These are phyloP conservation scores for Termitomyces sp. DNA, from an alignment of 768 basidiomycete genomes.

Conservation along the genomic window DNA sequence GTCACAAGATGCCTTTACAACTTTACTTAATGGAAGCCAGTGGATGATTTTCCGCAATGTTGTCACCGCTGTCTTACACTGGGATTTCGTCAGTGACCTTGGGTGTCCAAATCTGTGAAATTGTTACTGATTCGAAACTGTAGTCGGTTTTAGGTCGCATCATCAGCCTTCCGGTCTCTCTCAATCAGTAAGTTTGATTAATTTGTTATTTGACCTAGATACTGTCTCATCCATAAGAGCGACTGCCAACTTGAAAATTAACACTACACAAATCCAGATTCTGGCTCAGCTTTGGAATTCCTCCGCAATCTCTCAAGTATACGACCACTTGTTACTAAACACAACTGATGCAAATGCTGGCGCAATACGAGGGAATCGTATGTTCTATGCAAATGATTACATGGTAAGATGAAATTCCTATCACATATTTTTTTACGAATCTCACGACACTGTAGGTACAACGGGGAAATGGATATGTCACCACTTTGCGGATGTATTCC, in stretches of 20 bases:
- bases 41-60: conserved; percentile 71
- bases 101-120: neutral
- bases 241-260: conserved; percentile 34
- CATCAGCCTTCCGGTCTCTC: conserved; percentile 54
- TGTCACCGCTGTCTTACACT: conserved; percentile 52
- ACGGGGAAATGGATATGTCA: conserved; percentile 39
- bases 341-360: conserved; percentile 23
- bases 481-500: conserved; percentile 61
- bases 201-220: neutral
- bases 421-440: neutral
- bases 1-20: conserved; percentile 44
- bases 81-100: conserved; percentile 57
- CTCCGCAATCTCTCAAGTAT: conserved; percentile 16
- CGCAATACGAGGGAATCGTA: conserved; percentile 15
- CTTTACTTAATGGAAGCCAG: conserved; percentile 48
- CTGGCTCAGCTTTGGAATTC: conserved; percentile 37
- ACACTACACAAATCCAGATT: conserved; percentile 31
- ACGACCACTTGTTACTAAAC: conserved; percentile 8
- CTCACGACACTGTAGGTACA: conserved; percentile 10
- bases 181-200: conserved; percentile 20
- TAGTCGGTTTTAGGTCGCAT: conserved; percentile 63
- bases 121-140: neutral
- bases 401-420: conserved; percentile 6
- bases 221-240: conserved; percentile 22
- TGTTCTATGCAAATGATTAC: conserved; percentile 22